Base-by-base conservation (phyloP, 2,329 filamentous ascomycete species). In the Cladosporium phlei region DNA sequence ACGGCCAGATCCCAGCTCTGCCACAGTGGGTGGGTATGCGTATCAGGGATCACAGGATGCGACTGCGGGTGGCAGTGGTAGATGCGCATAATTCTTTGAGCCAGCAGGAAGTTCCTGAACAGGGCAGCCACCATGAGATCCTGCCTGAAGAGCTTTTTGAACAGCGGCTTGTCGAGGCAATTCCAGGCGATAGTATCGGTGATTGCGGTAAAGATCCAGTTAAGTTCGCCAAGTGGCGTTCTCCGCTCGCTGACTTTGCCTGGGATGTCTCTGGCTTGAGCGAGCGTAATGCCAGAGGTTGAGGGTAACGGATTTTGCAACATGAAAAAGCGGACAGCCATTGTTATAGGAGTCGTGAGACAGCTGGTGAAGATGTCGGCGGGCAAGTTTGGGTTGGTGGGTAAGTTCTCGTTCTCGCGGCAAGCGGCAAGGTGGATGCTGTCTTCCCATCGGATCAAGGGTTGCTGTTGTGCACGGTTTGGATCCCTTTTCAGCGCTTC, bases 141-240 rank as follows among this genome's bases (percentile, higher is more conserved):
- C 66, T 98, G 93, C 32, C 93, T 76, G 67, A 98, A 98, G 50
- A 97, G 87, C 66, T 95, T 95, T 67, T 95, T 90, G 69, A 98
- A 98, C 9, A 96, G 72, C 16, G 89, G 81, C 35, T 91, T 85
- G 3, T 90, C 88, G 3, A 98, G 72, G 4, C 88, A 94, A 24
- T 95, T 97, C 93, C 93, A 98, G 0, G 93, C 93, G 59, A 98
- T 98, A 1, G 91, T 97, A 64, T 98, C 93, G 0, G 93, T 98
- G 55, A 98, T 97, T 46, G 93, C 93, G 1, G 93, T 98, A 63
- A 98, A 97, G 27, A 98, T 98, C 93, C 93, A 98, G 62, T 98
- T 98, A 11, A 98, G 74, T 69, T 98, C 93, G 52, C 93, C 93
- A 25, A 98, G 77, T 7, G 93, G 93, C 39, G 93, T 97, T 61